phyloP scores from a whole-genome alignment of 345 rosid species.

The Melaleuca alternifolia region DNA sequence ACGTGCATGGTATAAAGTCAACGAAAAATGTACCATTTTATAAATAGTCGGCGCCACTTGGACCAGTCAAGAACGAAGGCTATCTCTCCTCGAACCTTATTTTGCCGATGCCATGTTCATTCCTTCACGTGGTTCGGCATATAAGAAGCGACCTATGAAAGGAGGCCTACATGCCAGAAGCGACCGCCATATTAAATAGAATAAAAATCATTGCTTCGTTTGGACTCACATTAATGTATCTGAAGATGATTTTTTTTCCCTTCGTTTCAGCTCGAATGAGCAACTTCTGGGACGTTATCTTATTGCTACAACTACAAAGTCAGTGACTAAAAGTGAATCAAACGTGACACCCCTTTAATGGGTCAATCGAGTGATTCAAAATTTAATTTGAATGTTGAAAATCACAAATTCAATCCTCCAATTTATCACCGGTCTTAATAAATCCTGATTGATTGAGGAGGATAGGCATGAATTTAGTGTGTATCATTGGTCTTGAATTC shows the following conservation, averaged over 20 bases:
- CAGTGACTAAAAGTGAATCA: neutral
- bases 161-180: neutral
- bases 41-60: neutral
- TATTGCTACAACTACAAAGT: neutral
- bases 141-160: no score
- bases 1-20: neutral
- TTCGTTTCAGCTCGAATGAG: neutral
- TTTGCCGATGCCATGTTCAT: no score
- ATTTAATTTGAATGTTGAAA: neutral
- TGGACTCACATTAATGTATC: neutral
- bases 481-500: rapidly evolving
- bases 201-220: neutral
- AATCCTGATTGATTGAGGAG: neutral
- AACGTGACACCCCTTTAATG: rapidly evolving
- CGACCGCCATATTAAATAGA: neutral
- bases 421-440: rapidly evolving
- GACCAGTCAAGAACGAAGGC: neutral
- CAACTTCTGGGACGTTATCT: neutral
- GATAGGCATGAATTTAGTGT: neutral
- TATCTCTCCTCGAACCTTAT: neutral
- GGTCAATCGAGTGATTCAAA: rapidly evolving
- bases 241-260: neutral
- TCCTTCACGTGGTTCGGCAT: no score
- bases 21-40: no score
- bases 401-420: rapidly evolving